phyloP scores from a whole-genome alignment of 2,329 filamentous ascomycete species.

The Amesomyces nigricolor region DNA sequence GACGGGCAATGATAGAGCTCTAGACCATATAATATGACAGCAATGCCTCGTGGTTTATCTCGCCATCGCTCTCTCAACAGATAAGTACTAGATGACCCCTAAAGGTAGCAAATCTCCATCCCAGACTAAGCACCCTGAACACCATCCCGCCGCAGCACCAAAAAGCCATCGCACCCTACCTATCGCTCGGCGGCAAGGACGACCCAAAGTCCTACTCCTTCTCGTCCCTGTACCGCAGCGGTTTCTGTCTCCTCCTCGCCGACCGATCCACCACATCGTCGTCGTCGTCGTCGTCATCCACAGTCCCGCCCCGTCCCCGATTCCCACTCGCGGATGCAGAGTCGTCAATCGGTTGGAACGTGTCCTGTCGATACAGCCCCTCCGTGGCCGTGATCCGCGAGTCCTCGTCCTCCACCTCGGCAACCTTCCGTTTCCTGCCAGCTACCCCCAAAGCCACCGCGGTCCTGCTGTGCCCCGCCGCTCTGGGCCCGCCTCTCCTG shows the following conservation, averaged over 20 bases:
- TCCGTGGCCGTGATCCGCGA: not conserved
- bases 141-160: not conserved
- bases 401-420: slow-evolving; percentile 13
- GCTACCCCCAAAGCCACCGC: not conserved
- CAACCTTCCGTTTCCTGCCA: slow-evolving; percentile 19
- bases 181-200: not conserved
- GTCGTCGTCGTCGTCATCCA: slow-evolving; percentile 11
- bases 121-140: too few relatives aligned
- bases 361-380: slow-evolving; percentile 12
- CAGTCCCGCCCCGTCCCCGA: not conserved
- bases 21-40: not conserved
- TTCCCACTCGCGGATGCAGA: not conserved
- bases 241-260: slow-evolving; percentile 24
- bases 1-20: not conserved
- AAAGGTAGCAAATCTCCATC: too few relatives aligned
- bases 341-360: slow-evolving; percentile 21
- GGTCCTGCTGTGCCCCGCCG: not conserved
- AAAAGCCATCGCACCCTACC: not conserved
- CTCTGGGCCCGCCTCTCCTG: not conserved
- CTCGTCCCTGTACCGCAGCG: slow-evolving; percentile 21
- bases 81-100: not conserved
- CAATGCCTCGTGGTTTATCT: not conserved
- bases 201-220: slow-evolving; percentile 17
- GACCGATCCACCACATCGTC: slow-evolving; percentile 17
- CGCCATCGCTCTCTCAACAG: too few relatives aligned